Percentiles rank a stretch among this genome's conserved stretches.
Evolutionary conservation across 1,284 basidiomycete genomes (phyloP).

Genomic region (Agaricales sp.): DNA sequence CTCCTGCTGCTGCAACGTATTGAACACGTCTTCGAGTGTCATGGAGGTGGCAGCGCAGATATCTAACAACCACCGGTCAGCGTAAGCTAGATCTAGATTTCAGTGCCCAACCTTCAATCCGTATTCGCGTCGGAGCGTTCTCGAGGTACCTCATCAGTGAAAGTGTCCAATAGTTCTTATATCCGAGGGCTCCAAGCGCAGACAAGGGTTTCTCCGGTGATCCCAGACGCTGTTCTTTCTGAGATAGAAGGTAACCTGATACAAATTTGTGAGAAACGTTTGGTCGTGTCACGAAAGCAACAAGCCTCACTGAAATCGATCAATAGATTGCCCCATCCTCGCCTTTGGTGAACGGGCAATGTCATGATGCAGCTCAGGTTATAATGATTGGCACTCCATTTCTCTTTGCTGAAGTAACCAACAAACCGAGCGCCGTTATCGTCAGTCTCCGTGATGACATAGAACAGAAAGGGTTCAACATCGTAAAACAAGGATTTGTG

Average conservation of each 20-base stretch:
- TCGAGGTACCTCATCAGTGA: conserved; percentile 80
- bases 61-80: conserved; percentile 34
- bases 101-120: conserved; percentile 62
- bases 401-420: conserved; percentile 99
- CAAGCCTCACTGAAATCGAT: conserved; percentile 90
- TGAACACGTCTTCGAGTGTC: conserved; percentile 83
- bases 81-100: conserved; percentile 9
- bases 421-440: conserved; percentile 89
- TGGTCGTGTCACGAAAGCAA: conserved; percentile 3
- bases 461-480: conserved; percentile 98
- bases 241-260: conserved; percentile 89
- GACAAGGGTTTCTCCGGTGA: conserved; percentile 93
- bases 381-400: conserved; percentile 89
- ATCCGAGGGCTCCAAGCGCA: conserved; percentile 82
- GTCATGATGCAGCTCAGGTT: conserved; percentile 99
- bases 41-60: conserved; percentile 85
- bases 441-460: conserved; percentile 92
- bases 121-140: conserved; percentile 46
- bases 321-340: conserved; percentile 90
- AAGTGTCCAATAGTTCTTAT: conserved; percentile 93
- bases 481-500: conserved; percentile 99
- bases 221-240: conserved; percentile 83
- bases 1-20: conserved; percentile 65
- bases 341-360: conserved; percentile 86
- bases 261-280: background rate